Conservation (phyloP, 768 basidiomycete species). For the Roridomyces roridus region DNA sequence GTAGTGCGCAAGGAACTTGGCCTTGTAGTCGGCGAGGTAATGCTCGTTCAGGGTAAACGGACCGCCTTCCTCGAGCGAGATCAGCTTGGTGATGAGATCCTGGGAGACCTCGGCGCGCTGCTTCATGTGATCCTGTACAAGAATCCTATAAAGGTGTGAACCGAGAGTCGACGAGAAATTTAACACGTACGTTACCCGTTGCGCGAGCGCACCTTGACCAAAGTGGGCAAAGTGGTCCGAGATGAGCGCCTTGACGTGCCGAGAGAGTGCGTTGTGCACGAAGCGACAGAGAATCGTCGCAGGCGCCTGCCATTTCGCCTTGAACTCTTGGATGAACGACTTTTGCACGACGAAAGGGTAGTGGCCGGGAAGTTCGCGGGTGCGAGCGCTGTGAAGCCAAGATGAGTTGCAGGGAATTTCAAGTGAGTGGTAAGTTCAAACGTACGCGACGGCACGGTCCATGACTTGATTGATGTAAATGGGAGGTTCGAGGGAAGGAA, state of each 20-base stretch:
- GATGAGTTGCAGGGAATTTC: no score
- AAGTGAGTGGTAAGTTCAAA: background rate
- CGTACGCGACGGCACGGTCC: constrained; percentile 4
- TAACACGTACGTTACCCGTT: constrained; percentile 49
- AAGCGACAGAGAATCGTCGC: constrained; percentile 49
- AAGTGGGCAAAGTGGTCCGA: constrained; percentile 55
- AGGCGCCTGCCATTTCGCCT: constrained; percentile 56
- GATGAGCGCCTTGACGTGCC: constrained; percentile 50
- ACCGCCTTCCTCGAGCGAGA: constrained; percentile 48
- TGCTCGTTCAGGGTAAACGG: constrained; percentile 57
- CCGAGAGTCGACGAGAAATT: background rate
- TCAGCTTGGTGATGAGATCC: constrained; percentile 52
- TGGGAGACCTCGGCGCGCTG: constrained; percentile 45
- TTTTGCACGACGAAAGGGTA: constrained; percentile 69
- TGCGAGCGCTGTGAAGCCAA: constrained; percentile 55
- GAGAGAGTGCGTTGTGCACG: constrained; percentile 42
- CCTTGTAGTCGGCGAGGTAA: constrained; percentile 50
- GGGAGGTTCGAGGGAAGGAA: background rate
- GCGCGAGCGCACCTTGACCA: constrained; percentile 58
- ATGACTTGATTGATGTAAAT: constrained; percentile 9
- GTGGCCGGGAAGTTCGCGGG: constrained; percentile 72
- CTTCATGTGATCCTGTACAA: constrained; percentile 58
- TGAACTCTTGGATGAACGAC: constrained; percentile 51
- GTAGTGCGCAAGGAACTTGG: constrained; percentile 58
- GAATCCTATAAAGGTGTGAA: constrained; percentile 45